Evolutionary conservation across 306 rosid genomes (phyloP), one percentile per base, ranked within the genome.

Genomic region (Echinosophora koreensis): DNA sequence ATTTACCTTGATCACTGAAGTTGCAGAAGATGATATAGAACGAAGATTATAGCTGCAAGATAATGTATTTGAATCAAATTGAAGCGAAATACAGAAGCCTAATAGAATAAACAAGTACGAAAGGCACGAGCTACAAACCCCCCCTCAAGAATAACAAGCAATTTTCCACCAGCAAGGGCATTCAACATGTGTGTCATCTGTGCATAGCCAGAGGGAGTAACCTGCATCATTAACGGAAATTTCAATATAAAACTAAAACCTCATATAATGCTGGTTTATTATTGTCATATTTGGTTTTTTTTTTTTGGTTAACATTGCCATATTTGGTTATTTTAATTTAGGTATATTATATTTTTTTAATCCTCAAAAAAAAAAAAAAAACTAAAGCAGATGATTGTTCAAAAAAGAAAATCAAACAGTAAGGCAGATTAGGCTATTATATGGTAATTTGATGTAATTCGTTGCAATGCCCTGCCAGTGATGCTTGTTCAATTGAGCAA

Each of bases 81-180:
- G 6, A 66, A 74, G 77, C 3, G 38, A 27, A 72, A 80, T 54
- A 56, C 34, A 64, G 14, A 84, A 84, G 64, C 14, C 34, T 47
- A 34, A 44, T 50, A 73, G 15, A 70, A 71, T 69, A 51, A 66
- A 76, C 47, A 76, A 62, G 37, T 52, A 80, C 17, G 62, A 80
- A 86, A 81, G 80, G 83, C 66, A 59, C 70, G 66, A 88, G 81
- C 49, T 61, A 88, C 99, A 72, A 58, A 95, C 99, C 97, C 97
- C 81, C 97, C 99, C 91, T 91, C 97, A 39, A 95, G 97, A 86
- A 92, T 91, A 73, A 95, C 98, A 66, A 95, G 96, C 88, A 95
- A 69, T 87, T 95, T 95, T 87, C 99, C 99, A 69, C 91, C 88
- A 69, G 94, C 91, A 69, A 90, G 77, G 74, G 70, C 80, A 64